phyloP scores from a whole-genome alignment of 257 asterid species.

The Cynanchum wilfordii region DNA sequence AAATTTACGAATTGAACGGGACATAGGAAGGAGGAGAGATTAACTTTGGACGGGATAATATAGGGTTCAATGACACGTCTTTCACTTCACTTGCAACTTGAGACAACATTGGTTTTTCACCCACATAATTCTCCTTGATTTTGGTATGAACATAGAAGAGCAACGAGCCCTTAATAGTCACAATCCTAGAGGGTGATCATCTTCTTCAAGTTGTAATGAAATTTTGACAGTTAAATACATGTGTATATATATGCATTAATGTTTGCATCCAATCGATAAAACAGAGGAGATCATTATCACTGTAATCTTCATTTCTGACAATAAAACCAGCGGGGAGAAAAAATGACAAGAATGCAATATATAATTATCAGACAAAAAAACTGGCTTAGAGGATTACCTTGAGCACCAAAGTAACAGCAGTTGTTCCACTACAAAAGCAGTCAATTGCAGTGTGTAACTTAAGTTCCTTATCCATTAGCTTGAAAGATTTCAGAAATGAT shows the following conservation, averaged over 20 bases:
- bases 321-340: not conserved
- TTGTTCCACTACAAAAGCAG: conserved; percentile 90
- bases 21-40: not conserved
- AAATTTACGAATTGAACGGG: not conserved
- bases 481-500: conserved; percentile 73
- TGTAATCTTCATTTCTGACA: not conserved
- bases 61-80: not conserved
- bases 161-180: not conserved
- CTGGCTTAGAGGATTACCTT: conserved; percentile 42
- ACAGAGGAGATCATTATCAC: not conserved
- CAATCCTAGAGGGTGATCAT: not conserved
- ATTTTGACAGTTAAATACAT: not conserved
- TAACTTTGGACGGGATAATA: not conserved
- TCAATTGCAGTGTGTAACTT: conserved; percentile 78
- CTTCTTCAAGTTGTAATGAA: not conserved
- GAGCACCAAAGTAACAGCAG: conserved; percentile 72
- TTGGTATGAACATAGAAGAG: not conserved
- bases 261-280: not conserved
- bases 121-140: not conserved
- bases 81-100: not conserved
- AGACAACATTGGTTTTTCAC: not conserved
- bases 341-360: not conserved
- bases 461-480: conserved; percentile 88
- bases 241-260: not conserved
- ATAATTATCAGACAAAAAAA: not conserved